Evolutionary conservation across 2,329 filamentous ascomycete species (phyloP).

Genomic region (Epichloe baconii): DNA sequence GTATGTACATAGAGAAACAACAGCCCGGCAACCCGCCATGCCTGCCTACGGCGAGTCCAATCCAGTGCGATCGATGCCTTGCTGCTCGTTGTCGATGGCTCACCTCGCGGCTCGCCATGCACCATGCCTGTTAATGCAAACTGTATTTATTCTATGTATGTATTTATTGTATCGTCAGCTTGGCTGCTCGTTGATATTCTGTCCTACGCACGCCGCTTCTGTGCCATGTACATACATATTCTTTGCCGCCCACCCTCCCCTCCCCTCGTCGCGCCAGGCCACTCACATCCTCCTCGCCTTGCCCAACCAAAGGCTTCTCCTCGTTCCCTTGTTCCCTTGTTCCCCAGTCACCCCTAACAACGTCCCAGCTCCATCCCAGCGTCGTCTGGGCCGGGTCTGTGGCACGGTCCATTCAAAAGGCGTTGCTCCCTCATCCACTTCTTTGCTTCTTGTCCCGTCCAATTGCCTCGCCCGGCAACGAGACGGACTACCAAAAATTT

Average conservation of each 20-base stretch:
- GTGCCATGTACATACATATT: background rate
- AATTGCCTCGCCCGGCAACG: conserved; percentile 14
- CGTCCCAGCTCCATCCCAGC: conserved; percentile 16
- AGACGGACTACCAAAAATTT: conserved; percentile 6
- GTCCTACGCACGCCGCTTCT: background rate
- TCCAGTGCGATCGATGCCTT: background rate
- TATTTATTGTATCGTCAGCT: no score
- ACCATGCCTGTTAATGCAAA: no score
- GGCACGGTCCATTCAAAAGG: conserved; percentile 27
- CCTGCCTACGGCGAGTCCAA: background rate
- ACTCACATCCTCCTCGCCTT: background rate
- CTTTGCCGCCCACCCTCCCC: background rate
- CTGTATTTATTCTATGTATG: no score
- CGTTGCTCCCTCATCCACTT: conserved; percentile 23
- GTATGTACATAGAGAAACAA: background rate
- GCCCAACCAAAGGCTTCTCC: background rate
- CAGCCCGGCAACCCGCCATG: background rate
- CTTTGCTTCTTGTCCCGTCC: conserved; percentile 16
- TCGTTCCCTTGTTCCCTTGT: background rate
- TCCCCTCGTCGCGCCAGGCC: background rate
- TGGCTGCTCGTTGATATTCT: background rate
- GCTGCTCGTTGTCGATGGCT: background rate
- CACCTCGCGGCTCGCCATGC: no score
- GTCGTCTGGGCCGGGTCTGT: conserved; percentile 11
- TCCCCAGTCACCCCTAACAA: conserved; percentile 18